phyloP scores from a whole-genome alignment of 305 asterid species.

The Fraxinus sp. region DNA sequence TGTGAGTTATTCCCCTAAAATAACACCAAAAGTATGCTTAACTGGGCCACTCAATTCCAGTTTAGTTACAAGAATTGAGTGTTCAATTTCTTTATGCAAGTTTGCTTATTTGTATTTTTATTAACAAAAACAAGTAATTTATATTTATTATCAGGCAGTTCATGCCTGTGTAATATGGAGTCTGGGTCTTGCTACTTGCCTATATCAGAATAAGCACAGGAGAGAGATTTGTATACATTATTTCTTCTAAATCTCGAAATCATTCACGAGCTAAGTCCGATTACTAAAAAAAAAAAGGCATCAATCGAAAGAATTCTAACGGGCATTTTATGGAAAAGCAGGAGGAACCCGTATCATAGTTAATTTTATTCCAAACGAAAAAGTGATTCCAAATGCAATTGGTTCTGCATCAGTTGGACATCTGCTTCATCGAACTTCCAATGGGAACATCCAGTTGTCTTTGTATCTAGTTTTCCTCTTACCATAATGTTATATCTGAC shows the following conservation, averaged over 20 bases:
- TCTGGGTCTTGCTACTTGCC: background rate
- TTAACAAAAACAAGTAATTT: background rate
- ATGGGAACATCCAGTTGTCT: conserved; percentile 20
- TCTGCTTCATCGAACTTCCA: conserved; percentile 10
- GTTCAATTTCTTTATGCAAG: background rate
- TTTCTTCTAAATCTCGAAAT: conserved; percentile 7
- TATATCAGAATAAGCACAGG: background rate
- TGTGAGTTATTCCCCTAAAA: background rate
- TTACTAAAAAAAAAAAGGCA: background rate
- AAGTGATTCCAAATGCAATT: background rate
- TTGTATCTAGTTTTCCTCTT: conserved; percentile 30
- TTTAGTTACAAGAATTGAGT: background rate
- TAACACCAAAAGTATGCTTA: background rate
- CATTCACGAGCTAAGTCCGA: conserved; percentile 17
- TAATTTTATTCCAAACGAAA: background rate
- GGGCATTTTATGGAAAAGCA: conserved; percentile 10
- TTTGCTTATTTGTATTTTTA: background rate
- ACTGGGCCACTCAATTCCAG: background rate
- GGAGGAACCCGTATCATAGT: background rate
- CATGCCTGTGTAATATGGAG: background rate
- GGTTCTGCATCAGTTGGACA: background rate
- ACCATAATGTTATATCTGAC: conserved; percentile 36
- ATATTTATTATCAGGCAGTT: too few relatives aligned
- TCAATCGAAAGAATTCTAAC: background rate
- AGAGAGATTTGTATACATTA: background rate